Percentiles rank a stretch among this genome's conserved stretches.
phyloP scores from a whole-genome alignment of 2,329 filamentous ascomycete genomes.

The Alternaria alternata region DNA sequence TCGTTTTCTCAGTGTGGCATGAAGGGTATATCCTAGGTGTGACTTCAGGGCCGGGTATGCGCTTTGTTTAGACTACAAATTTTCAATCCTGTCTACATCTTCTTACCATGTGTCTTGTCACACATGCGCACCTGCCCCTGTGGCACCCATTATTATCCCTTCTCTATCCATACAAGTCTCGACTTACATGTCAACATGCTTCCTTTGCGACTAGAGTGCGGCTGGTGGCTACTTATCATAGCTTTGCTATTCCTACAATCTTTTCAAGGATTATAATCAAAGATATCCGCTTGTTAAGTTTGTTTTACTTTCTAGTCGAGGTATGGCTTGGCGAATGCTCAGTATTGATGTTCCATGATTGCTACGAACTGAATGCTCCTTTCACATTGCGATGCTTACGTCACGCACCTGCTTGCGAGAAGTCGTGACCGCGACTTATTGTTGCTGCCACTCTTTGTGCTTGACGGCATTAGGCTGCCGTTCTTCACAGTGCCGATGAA shows the following conservation, averaged over 20 bases:
- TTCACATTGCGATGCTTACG: background rate
- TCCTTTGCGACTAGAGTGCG: background rate
- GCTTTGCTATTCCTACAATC: slow-evolving; percentile 2
- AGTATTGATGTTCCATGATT: background rate
- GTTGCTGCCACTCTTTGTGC: background rate
- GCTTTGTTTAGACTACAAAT: slow-evolving; percentile 51
- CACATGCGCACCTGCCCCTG: background rate
- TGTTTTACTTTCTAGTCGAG: no score
- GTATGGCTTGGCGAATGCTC: background rate
- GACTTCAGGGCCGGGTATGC: slow-evolving; percentile 38
- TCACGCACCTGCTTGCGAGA: background rate
- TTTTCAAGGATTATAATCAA: slow-evolving; percentile 1
- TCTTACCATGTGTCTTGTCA: slow-evolving; percentile 12
- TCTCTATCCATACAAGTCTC: background rate
- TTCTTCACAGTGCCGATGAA: no score
- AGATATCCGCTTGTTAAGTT: background rate
- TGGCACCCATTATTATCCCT: background rate
- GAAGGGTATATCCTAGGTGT: slow-evolving; percentile 41
- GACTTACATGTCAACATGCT: background rate
- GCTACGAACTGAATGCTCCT: background rate
- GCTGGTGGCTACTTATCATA: background rate
- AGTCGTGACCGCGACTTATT: background rate
- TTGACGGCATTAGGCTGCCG: background rate
- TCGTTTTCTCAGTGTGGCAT: slow-evolving; percentile 39
- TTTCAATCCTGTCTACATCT: slow-evolving; percentile 46